Conservation (phyloP, 305 asterid genomes). For the Fraxinus sp. region DNA sequence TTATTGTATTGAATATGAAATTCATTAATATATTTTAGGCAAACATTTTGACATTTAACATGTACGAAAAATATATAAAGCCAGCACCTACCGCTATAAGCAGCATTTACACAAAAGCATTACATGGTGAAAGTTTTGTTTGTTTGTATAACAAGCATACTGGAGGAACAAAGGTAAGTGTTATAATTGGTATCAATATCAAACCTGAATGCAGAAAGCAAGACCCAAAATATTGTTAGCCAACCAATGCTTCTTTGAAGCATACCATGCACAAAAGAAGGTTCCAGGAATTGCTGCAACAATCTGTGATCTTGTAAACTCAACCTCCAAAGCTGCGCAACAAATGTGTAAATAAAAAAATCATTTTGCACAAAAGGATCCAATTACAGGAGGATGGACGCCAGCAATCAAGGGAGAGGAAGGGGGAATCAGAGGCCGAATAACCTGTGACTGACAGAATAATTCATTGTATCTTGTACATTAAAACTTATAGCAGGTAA, state of each 20-base stretch:
- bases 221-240: constrained; percentile 92
- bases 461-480: neutral
- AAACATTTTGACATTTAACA: neutral
- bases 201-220: constrained; percentile 91
- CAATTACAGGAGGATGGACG: neutral
- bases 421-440: neutral
- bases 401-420: neutral
- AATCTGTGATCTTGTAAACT: constrained; percentile 83
- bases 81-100: neutral
- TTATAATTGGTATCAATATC: neutral
- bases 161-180: neutral
- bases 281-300: constrained; percentile 87
- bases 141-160: neutral
- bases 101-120: neutral
- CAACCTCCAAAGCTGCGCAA: constrained; percentile 77
- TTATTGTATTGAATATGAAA: neutral
- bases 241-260: constrained; percentile 92
- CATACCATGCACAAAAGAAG: constrained; percentile 92
- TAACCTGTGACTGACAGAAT: neutral
- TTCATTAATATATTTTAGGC: neutral
- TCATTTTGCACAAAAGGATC: constrained; percentile 20
- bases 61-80: neutral
- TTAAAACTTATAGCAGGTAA: neutral
- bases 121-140: neutral
- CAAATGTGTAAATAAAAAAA: constrained; percentile 30